Base-by-base conservation (phyloP, 2,329 filamentous ascomycete genomes). In the Apiospora phragmitis region DNA sequence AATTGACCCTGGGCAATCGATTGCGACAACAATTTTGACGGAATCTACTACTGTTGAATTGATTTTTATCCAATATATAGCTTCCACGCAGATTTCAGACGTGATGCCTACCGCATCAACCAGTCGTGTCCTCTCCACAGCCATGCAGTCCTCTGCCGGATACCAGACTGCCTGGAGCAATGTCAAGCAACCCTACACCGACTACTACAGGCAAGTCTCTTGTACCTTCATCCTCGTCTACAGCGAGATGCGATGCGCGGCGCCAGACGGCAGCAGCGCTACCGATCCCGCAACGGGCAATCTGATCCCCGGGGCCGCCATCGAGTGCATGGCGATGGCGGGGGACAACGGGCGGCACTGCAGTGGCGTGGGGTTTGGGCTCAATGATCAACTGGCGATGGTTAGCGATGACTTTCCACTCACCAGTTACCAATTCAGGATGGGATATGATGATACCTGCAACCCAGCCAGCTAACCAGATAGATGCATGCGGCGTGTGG, bases 331-430 rank as follows among this genome's bases (percentile, higher is more conserved):
- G 21, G 45, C 45, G 2, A 24, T 16, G 16, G 29, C 29, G 14
- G 0, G 29, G 0, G 7, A 1, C 8, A 6, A 11, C 7, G 18
- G 8, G 3, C 7, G 1, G 7, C 6, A 6, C 3, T 59, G 35
- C 29, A 16, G 29, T 7, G 21, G n/a, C 8, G 45, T 24, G 3
- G 11, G 6, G 1, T 45, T 1, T 9, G 43, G 18, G 7, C 18
- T 5, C 18, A 45, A 45, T 45, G 5, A 4, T 5, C 5, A 21
- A n/a, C 43, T 21, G 43, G 4, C n/a, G 47, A 29, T 29, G 47
- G 29, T 21, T 12, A 5, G 21, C 43, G 43, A 45, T n/a, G 1
- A n/a, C 14, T 14, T 3, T 0, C 6, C 1, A 8, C 1, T 24
- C n/a, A 3, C 21, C 9, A 7, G 21, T 7, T 49, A 18, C 32